Evolutionary conservation across 108 stramenopile species (phyloP), one percentile per base, ranked within the genome.

Genomic region (Parietichytrium sp.): DNA sequence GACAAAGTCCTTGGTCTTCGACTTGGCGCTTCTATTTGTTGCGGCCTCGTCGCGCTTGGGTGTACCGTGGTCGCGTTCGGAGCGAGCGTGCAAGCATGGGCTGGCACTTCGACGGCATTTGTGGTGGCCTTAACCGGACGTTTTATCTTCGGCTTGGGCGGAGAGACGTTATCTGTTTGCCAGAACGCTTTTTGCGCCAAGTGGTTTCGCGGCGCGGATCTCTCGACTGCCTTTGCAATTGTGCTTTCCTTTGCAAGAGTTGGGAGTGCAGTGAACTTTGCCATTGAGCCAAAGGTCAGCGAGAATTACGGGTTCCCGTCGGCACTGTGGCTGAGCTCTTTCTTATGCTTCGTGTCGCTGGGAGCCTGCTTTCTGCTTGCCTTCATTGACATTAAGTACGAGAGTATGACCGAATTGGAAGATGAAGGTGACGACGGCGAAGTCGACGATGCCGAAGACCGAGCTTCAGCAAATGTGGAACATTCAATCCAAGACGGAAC

Each of bases 61-160:
- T 61, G 79, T 48, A 30, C 61, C 20, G 33, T 84, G 45, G 25
- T 84, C 8, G 42, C 47, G 29, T 29, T 55, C 13, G 47, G 29
- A 4, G 80, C 81, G 2, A 54, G 84, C 47, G 45, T 54, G 13
- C 36, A 16, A 4, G 18, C 33, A 1, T 54, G 38, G 52, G 36
- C 61, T 27, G 61, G 61, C 61, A 25, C 61, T 23, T 45, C 38
- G 38, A 72, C 61, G 16, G 61, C 61, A 16, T 55, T 83, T 50
- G 23, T 36, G 23, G 48, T 77, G 27, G 49, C 81, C 47, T 27
- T 83, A 12, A 15, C 79, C 27, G 86, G 86, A 3, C 27, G 86
- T 7, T 84, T 86, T 50, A 36, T 86, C 4, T 86, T 86, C 49
- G 86, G 86, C n/a, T 72, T 86, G 0, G 86, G 86, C 30, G 83